A percentile compares a stretch with the other conserved stretches of the same genome.
phyloP scores from a whole-genome alignment of 202 grass and related monocot genomes.

The Panicum hallii region DNA sequence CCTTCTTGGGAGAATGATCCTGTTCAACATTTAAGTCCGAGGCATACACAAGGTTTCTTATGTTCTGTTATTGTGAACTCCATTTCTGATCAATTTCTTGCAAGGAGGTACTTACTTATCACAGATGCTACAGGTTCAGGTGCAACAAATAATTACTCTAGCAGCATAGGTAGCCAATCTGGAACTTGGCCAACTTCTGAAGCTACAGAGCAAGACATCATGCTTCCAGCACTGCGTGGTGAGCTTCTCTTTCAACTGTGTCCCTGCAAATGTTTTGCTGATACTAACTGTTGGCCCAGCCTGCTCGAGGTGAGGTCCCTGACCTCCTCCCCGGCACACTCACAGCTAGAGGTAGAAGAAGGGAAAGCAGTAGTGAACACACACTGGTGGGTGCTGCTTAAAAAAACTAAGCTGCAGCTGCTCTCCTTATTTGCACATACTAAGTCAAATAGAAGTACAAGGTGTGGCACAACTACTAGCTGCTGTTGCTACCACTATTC shows the following conservation, averaged over 20 bases:
- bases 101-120: not conserved
- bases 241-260: slow-evolving; percentile 29
- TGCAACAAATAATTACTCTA: slow-evolving; percentile 59
- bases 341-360: too few species aligned
- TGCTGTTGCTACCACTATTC: too few species aligned
- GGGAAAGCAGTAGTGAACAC: too few species aligned
- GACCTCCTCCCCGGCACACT: too few species aligned
- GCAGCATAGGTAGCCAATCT: slow-evolving; percentile 63
- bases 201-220: slow-evolving; percentile 51
- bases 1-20: slow-evolving; percentile 47
- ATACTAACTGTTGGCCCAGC: not conserved
- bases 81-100: not conserved
- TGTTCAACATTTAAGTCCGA: slow-evolving; percentile 48
- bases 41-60: slow-evolving; percentile 50
- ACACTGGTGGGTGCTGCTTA: too few species aligned
- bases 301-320: too few species aligned
- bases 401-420: too few species aligned
- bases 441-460: too few species aligned
- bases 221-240: slow-evolving; percentile 58
- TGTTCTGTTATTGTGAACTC: slow-evolving; percentile 25
- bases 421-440: too few species aligned
- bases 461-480: too few species aligned
- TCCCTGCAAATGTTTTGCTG: not conserved
- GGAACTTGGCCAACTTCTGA: slow-evolving; percentile 57
- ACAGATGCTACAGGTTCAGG: slow-evolving; percentile 30